A percentile compares a stretch with the other conserved stretches of the same genome.
phyloP scores from a whole-genome alignment of 2,329 filamentous ascomycete species.

The Ploettnerulaceae sp. region DNA sequence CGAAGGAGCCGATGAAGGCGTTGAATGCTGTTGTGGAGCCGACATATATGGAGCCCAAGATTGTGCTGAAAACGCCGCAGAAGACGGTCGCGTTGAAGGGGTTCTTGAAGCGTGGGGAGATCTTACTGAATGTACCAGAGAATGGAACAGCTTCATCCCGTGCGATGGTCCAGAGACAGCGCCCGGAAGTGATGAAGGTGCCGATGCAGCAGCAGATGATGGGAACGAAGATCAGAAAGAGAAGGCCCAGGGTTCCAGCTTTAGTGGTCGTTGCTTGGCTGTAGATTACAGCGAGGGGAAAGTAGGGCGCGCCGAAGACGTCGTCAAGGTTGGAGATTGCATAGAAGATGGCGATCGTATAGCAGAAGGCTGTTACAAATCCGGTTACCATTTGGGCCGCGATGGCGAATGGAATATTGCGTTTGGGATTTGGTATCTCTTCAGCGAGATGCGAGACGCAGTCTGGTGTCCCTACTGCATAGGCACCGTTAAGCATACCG shows the following conservation, averaged over 20 bases:
- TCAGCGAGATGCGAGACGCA: slow-evolving; percentile 61
- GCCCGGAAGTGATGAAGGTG: slow-evolving; percentile 55
- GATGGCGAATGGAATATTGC: slow-evolving; percentile 51
- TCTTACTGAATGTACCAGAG: slow-evolving; percentile 40
- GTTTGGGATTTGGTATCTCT: slow-evolving; percentile 51
- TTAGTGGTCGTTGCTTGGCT: slow-evolving; percentile 49
- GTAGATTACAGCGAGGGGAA: slow-evolving; percentile 65
- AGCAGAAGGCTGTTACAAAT: slow-evolving; percentile 48
- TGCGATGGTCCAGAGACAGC: slow-evolving; percentile 58
- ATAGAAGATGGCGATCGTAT: slow-evolving; percentile 53
- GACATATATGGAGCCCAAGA: slow-evolving; percentile 60
- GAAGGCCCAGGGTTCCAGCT: slow-evolving; percentile 46
- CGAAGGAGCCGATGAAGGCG: slow-evolving; percentile 58
- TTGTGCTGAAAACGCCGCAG: slow-evolving; percentile 45
- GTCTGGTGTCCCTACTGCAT: slow-evolving; percentile 61
- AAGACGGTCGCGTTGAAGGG: slow-evolving; percentile 53
- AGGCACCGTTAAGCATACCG: slow-evolving; percentile 56
- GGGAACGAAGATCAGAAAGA: slow-evolving; percentile 50
- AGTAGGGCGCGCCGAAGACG: slow-evolving; percentile 47
- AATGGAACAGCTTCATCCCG: slow-evolving; percentile 54
- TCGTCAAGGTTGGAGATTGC: slow-evolving; percentile 50
- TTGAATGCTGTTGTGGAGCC: slow-evolving; percentile 63
- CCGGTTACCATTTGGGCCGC: slow-evolving; percentile 46
- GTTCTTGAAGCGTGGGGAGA: slow-evolving; percentile 43
- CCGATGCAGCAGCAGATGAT: slow-evolving; percentile 49